Evolutionary conservation across 257 asterid species (phyloP).

Genomic region (Hygrophila difformis): DNA sequence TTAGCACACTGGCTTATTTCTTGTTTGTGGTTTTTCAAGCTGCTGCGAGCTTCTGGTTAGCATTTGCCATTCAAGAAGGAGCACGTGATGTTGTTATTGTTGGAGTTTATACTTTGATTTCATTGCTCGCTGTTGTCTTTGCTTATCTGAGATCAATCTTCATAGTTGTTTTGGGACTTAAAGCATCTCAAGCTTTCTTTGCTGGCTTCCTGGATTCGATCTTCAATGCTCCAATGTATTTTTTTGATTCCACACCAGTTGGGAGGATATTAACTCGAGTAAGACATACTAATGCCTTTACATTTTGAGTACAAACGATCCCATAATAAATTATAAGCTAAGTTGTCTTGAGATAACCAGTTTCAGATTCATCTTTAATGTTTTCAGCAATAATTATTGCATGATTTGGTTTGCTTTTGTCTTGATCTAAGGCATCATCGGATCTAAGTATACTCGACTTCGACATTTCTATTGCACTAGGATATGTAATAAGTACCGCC

Average conservation of each 20-base stretch:
- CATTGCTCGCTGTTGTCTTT: slow-evolving; percentile 39
- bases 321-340: too few relatives aligned
- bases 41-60: slow-evolving; percentile 74
- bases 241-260: slow-evolving; percentile 79
- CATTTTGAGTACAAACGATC: too few relatives aligned
- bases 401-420: too few relatives aligned
- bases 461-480: slow-evolving; percentile 47
- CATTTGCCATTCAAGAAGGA: slow-evolving; percentile 33
- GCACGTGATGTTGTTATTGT: slow-evolving; percentile 13
- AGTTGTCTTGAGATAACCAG: too few relatives aligned
- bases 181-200: slow-evolving; percentile 58
- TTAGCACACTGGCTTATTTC: slow-evolving; percentile 20
- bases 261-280: slow-evolving; percentile 78
- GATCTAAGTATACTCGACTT: slow-evolving; percentile 68
- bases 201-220: slow-evolving; percentile 44
- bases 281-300: slow-evolving; percentile 13
- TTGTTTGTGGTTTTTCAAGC: slow-evolving; percentile 59
- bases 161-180: slow-evolving; percentile 51
- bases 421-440: slow-evolving; percentile 60
- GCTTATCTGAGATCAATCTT: slow-evolving; percentile 41
- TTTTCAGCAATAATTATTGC: too few relatives aligned
- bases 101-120: slow-evolving; percentile 39
- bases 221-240: slow-evolving; percentile 72
- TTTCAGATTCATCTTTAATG: too few relatives aligned
- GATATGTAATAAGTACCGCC: slow-evolving; percentile 27